Percentiles rank a stretch among this genome's conserved stretches.
phyloP scores from a whole-genome alignment of 345 rosid species.

The Punica granatum region DNA sequence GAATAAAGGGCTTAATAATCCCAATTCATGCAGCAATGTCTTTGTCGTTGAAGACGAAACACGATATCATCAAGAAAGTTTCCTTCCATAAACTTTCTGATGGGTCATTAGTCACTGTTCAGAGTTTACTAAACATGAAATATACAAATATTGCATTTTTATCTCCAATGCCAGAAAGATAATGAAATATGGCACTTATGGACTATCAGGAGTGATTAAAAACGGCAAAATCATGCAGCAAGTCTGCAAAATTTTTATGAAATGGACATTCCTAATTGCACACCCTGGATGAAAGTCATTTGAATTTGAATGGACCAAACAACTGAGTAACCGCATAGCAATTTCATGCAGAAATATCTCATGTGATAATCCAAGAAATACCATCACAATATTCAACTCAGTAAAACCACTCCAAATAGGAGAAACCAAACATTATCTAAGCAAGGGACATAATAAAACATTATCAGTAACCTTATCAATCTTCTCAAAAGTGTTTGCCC shows the following conservation, averaged over 20 bases:
- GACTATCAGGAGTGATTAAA: background rate
- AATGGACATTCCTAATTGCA: background rate
- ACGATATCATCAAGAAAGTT: background rate
- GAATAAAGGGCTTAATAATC: background rate
- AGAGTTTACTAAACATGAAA: background rate
- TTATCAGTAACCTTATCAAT: constrained; percentile 64
- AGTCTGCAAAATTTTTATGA: background rate
- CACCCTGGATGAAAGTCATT: background rate
- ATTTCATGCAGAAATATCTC: background rate
- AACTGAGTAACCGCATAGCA: background rate
- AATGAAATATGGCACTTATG: background rate
- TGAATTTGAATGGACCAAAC: background rate
- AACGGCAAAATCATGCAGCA: background rate
- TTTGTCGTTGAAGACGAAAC: background rate
- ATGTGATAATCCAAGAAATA: background rate
- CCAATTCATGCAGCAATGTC: background rate
- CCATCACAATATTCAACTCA: background rate
- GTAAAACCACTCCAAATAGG: background rate
- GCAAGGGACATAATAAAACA: background rate
- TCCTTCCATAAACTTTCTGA: background rate
- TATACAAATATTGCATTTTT: background rate
- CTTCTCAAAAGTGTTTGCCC: constrained; percentile 86
- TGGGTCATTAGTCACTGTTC: background rate
- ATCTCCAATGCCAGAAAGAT: background rate
- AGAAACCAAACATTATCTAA: background rate